Evolutionary conservation across 495 filamentous ascomycete species (phyloP), one percentile per base, ranked within the genome.

Genomic region (Cryomyces antarcticus): DNA sequence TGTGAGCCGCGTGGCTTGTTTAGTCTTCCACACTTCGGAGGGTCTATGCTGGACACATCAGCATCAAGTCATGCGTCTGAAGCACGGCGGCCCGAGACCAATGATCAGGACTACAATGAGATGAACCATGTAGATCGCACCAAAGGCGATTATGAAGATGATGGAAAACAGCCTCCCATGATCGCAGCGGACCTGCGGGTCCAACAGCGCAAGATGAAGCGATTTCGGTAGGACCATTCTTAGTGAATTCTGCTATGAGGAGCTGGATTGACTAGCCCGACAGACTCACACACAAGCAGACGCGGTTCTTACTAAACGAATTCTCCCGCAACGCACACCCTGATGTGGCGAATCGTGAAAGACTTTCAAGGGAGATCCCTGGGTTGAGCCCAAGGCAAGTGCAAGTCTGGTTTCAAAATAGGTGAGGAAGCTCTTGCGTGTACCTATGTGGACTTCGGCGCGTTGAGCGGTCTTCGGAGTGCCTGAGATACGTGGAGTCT

Each of bases 351-450:
- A 86, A 96, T 62, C 73, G 88, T 44, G 86, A 95, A 59, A 69
- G 86, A 30, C 65, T 96, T 41, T 88, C 88, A 30, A 68, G 80
- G 44, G 88, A 95, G 54, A 95, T 96, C 41, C 88, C 88, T 37
- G 88, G 88, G 7, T 64, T 96, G 37, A 94, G 82, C 46, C 84
- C 88, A 35, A 75, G 88, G 45, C 88, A 96, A 57, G 88, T 96
- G 6, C 88, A 96, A 64, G 88, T 96, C 46, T 96, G 88, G 88
- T 96, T 96, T 60, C 88, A 96, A 61, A 96, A 96, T 62, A 75
- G 88, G 88, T 93, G 69, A 49, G 70, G 43, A 36, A 46, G 34
- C 11, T 43, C 13, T 31, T 5, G 39, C 54, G 65, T 24, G 17
- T 24, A 24, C 17, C 17, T 24, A 24, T 24, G 17, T 24, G 17